phyloP scores from a whole-genome alignment of 805 yeast species.

The Suhomyces vadensis region DNA sequence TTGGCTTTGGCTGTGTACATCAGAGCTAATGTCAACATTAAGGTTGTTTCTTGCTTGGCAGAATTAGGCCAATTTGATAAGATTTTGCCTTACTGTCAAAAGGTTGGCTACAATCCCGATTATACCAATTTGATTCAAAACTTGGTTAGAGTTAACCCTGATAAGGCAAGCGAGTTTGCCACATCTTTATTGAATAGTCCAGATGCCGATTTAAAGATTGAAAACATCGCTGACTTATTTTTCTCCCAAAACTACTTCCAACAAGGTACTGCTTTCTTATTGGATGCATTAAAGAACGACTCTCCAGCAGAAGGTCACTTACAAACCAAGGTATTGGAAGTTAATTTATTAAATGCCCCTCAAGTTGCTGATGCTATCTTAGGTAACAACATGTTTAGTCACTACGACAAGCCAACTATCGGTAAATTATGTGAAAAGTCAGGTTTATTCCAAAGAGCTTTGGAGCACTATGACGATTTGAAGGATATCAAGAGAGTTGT shows the following conservation, averaged over 20 bases:
- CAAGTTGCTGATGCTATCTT: conserved; percentile 99
- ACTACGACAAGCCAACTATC: conserved; percentile 89
- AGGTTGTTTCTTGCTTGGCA: conserved; percentile 89
- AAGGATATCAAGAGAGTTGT: conserved; percentile 95
- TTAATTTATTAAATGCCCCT: conserved; percentile 92
- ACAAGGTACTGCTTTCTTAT: conserved; percentile 95
- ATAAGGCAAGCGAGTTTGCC: conserved; percentile 96
- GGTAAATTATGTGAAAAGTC: conserved; percentile 94
- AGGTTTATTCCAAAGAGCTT: conserved; percentile 93
- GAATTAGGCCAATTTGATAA: conserved; percentile 96
- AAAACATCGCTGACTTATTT: conserved; percentile 88
- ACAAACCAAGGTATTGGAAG: conserved; percentile 92
- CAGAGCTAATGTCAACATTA: conserved; percentile 77
- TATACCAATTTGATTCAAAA: conserved; percentile 86
- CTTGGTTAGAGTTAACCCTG: conserved; percentile 91
- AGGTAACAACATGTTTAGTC: conserved; percentile 93
- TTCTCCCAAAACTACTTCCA: conserved; percentile 91
- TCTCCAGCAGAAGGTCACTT: conserved; percentile 92
- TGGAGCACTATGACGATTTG: conserved; percentile 92
- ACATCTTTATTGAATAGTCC: conserved; percentile 71
- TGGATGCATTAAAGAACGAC: conserved; percentile 93
- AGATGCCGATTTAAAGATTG: conserved; percentile 67
- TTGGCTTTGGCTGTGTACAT: conserved; percentile 89
- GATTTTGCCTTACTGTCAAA: conserved; percentile 89
- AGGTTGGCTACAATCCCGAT: conserved; percentile 86